phyloP scores from a whole-genome alignment of 495 filamentous ascomycete genomes.

The Apodospora peruviana region DNA sequence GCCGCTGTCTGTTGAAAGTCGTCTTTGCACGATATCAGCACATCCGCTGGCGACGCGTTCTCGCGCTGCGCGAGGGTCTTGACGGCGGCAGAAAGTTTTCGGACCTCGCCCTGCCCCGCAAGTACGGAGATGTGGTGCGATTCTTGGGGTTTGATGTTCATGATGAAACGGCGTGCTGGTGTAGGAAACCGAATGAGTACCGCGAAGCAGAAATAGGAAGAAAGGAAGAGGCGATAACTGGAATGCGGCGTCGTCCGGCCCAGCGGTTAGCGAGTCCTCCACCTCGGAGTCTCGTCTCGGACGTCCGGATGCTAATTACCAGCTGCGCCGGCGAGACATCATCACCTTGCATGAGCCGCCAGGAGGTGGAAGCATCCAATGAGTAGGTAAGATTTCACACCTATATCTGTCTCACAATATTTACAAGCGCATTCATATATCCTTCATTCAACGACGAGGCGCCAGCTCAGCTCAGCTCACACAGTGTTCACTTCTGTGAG shows the following conservation, averaged over 20 bases:
- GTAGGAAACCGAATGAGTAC: no score
- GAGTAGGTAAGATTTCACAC: no score
- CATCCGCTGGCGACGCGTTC: conserved; percentile 8
- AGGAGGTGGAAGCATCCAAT: no score
- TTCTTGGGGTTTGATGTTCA: conserved; percentile 19
- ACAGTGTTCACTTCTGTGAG: background rate
- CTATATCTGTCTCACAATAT: no score
- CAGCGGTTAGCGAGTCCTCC: no score
- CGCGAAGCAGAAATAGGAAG: no score
- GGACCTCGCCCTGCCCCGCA: conserved; percentile 20
- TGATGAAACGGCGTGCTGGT: background rate
- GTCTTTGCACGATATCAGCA: conserved; percentile 22
- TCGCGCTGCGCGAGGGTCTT: conserved; percentile 18
- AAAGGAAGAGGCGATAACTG: background rate
- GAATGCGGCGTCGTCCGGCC: no score
- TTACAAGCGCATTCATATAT: no score
- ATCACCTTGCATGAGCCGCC: no score
- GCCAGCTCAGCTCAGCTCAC: background rate
- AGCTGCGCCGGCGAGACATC: no score
- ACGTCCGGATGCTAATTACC: background rate
- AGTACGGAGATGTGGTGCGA: conserved; percentile 19
- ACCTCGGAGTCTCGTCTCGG: background rate
- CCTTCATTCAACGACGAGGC: no score
- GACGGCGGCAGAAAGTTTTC: conserved; percentile 11
- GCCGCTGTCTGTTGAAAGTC: conserved; percentile 27